Evolutionary conservation across 768 basidiomycete genomes (phyloP), one percentile per base, ranked within the genome.

Genomic region (Terana coerulea): DNA sequence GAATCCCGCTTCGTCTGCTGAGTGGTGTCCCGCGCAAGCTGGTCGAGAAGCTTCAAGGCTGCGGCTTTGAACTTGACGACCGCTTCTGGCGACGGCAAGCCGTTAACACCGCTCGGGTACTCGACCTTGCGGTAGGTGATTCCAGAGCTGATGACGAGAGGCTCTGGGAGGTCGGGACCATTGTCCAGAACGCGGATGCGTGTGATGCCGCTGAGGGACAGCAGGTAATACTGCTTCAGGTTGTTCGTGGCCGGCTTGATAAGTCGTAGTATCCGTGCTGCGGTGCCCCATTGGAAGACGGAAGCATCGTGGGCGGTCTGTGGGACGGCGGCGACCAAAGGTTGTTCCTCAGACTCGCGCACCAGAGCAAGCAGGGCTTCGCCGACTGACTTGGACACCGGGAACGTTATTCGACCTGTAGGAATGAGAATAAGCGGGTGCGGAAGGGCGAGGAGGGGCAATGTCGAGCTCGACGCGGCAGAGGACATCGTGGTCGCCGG

Each of bases 381-480:
- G 19, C 84, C 88, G 30, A 84, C 74, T 21, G 75, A 57, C 17
- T 73, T 75, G 15, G 80, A 72, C 19, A 95, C 75, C 0, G 86
- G 82, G 52, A 92, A 67, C 0, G 87, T 83, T 37, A 88, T 72
- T 12, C 83, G 72, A 0, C 86, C 80, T 7, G 80, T 81, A 0
- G 92, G 92, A 11, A 91, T 78, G 31, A 94, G 80, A 51, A 94
- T 69, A 39, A 81, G 70, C 0, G 92, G 92, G 55, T 85, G 74
- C 0, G 81, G 76, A 25, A 95, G 79, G 5, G 80, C 75, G 41
- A 95, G 73, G 25, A 92, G 70, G 3, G 85, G 83, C 5, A 94
- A 75, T 52, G 76, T 80, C 25, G 49, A 45, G 34, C 28, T 25
- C 5, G 51, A 46, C 4, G 45, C 28, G 10, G 45, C 24, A 11